Conservation (phyloP, 495 filamentous ascomycete genomes). For the Neurospora sp. region DNA sequence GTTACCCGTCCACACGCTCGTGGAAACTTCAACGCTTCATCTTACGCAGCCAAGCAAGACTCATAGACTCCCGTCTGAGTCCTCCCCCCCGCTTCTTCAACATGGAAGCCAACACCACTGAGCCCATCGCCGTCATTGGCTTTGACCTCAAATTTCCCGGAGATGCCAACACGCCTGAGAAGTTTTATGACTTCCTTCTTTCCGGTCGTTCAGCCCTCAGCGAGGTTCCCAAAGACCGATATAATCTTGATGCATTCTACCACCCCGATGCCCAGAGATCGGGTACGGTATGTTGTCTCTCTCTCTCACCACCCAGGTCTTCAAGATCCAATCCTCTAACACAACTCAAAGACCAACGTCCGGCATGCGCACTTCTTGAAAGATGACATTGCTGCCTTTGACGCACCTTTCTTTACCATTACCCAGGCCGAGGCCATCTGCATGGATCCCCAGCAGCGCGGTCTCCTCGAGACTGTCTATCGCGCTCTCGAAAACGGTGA, state of each 20-base stretch:
- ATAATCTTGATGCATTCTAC: constrained; percentile 25
- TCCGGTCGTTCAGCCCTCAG: constrained; percentile 21
- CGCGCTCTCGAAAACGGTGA: constrained; percentile 63
- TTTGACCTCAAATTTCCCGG: constrained; percentile 28
- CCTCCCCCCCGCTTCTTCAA: background rate
- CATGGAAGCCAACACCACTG: background rate
- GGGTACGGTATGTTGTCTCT: background rate
- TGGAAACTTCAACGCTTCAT: too few species aligned
- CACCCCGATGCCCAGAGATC: constrained; percentile 14
- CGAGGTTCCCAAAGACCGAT: constrained; percentile 21
- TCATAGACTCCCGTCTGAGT: too few species aligned
- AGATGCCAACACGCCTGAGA: constrained; percentile 13
- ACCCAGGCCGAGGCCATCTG: constrained; percentile 47
- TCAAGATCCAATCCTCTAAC: background rate
- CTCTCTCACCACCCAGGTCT: background rate
- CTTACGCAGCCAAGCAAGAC: too few species aligned
- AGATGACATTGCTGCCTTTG: constrained; percentile 40
- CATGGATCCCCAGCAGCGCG: constrained; percentile 62
- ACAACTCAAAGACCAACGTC: background rate
- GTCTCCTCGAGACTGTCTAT: constrained; percentile 65
- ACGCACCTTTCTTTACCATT: constrained; percentile 46
- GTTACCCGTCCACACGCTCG: too few species aligned
- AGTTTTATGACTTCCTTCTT: background rate
- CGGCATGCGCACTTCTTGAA: constrained; percentile 23
- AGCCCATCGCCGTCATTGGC: constrained; percentile 26